Conservation (phyloP, 2,329 filamentous ascomycete species). For the Lecanosticta acicola region DNA sequence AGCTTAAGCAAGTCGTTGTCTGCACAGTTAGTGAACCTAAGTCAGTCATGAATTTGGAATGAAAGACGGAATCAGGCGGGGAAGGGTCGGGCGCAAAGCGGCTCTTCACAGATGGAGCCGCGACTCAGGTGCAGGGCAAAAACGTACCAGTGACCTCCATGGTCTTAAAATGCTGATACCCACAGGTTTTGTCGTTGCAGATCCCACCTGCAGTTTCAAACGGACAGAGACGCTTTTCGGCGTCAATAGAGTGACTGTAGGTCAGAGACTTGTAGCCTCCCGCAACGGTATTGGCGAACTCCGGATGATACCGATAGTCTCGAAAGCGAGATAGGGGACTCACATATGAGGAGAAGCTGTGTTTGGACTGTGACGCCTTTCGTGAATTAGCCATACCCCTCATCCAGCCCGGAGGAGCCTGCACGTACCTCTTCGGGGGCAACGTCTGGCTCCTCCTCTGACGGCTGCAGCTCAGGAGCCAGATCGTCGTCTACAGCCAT, state of each 20-base stretch:
- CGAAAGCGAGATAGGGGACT: slow-evolving; percentile 79
- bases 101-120: no score
- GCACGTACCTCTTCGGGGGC: slow-evolving; percentile 14
- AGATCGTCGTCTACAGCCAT: slow-evolving; percentile 33
- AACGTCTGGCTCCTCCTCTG: slow-evolving; percentile 14
- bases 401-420: slow-evolving; percentile 10
- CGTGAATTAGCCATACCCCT: neutral
- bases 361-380: slow-evolving; percentile 9
- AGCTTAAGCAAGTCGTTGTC: slow-evolving; percentile 29
- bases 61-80: no score
- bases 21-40: slow-evolving; percentile 27
- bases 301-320: slow-evolving; percentile 83
- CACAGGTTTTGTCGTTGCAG: slow-evolving; percentile 71
- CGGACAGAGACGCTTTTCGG: slow-evolving; percentile 66
- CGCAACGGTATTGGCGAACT: slow-evolving; percentile 61
- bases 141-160: slow-evolving; percentile 32
- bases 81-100: no score
- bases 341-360: slow-evolving; percentile 59
- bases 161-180: slow-evolving; percentile 71
- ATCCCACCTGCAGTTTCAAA: slow-evolving; percentile 63
- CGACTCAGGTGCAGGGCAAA: neutral
- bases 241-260: slow-evolving; percentile 86
- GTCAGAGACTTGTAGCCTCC: slow-evolving; percentile 84
- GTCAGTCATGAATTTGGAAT: slow-evolving; percentile 23
- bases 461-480: slow-evolving; percentile 36